These are phyloP conservation scores for Falciphora oryzae DNA, from an alignment of 2,329 filamentous ascomycete species.

Conservation along the genomic window DNA sequence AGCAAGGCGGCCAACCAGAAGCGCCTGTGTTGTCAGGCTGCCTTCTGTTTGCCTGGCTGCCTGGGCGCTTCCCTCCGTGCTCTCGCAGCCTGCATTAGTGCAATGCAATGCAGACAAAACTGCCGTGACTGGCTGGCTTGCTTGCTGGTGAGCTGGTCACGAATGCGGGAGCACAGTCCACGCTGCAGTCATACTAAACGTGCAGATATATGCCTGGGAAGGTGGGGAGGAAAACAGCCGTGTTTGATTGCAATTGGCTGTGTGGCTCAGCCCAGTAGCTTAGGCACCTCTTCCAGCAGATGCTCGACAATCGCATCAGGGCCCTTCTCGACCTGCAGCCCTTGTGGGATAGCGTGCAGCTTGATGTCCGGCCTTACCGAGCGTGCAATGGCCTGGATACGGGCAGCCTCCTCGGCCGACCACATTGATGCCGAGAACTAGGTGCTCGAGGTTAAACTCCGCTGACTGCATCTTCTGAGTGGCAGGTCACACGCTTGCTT, in stretches of 20 bases:
- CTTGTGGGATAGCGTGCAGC: slow-evolving; percentile 47
- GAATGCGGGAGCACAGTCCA: too few relatives aligned
- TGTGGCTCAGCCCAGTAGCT: slow-evolving; percentile 15
- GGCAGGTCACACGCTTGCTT: slow-evolving; percentile 9
- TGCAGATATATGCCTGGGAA: too few relatives aligned
- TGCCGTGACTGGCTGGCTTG: neutral
- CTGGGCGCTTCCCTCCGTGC: neutral
- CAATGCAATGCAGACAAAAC: too few relatives aligned
- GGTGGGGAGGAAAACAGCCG: neutral
- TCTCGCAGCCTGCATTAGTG: neutral
- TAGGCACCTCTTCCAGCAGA: slow-evolving; percentile 36
- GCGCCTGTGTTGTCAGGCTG: too few relatives aligned
- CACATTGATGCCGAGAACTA: slow-evolving; percentile 57
- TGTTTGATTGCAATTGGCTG: neutral
- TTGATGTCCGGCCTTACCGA: slow-evolving; percentile 39
- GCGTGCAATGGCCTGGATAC: slow-evolving; percentile 39
- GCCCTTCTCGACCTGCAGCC: slow-evolving; percentile 45
- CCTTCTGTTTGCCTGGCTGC: too few relatives aligned
- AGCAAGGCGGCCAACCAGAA: neutral
- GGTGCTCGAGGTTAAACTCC: neutral
- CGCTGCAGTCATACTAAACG: too few relatives aligned
- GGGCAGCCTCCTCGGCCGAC: slow-evolving; percentile 38
- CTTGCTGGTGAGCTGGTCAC: neutral
- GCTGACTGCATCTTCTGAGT: neutral
- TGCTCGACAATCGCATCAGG: slow-evolving; percentile 51